phyloP scores from a whole-genome alignment of 148 eudicot species.

The Amaranthus cruentus region DNA sequence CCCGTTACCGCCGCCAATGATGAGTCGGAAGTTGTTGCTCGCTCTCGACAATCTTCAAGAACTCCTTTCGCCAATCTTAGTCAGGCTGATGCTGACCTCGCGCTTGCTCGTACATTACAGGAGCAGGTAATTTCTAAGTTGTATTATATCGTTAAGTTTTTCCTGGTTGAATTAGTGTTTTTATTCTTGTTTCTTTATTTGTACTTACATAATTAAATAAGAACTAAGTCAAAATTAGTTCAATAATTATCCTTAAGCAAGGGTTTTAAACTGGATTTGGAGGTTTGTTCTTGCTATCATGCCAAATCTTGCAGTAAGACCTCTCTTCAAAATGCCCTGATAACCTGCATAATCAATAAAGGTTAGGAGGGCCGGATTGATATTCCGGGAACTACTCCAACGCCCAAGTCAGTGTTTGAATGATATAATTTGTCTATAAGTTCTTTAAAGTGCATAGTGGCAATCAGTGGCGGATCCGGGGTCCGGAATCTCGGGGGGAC shows the following conservation, averaged over 20 bases:
- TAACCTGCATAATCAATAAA: too few species aligned
- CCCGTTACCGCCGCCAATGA: conserved; percentile 18
- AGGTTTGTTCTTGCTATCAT: background rate
- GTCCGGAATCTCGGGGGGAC: too few species aligned
- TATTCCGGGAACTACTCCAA: too few species aligned
- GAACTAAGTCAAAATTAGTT: background rate
- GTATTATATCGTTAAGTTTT: background rate
- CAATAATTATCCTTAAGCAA: too few species aligned
- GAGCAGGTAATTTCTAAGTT: conserved; percentile 52
- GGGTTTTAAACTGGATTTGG: background rate
- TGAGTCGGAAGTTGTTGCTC: conserved; percentile 5
- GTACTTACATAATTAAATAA: too few species aligned
- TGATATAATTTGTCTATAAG: too few species aligned
- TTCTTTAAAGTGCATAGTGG: too few species aligned
- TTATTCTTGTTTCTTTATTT: background rate
- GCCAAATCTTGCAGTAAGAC: background rate
- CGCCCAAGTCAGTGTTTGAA: too few species aligned
- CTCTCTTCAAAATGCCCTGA: too few species aligned
- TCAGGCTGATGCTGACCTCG: conserved; percentile 95
- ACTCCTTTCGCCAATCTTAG: conserved; percentile 83
- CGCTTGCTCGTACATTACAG: conserved; percentile 92
- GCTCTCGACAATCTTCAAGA: conserved; percentile 31
- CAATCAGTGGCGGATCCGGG: too few species aligned
- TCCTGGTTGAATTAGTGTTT: background rate
- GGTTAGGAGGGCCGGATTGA: too few species aligned